These are phyloP conservation scores for Schizophyllum commune DNA, from an alignment of 1,284 basidiomycete genomes.

Conservation along the genomic window DNA sequence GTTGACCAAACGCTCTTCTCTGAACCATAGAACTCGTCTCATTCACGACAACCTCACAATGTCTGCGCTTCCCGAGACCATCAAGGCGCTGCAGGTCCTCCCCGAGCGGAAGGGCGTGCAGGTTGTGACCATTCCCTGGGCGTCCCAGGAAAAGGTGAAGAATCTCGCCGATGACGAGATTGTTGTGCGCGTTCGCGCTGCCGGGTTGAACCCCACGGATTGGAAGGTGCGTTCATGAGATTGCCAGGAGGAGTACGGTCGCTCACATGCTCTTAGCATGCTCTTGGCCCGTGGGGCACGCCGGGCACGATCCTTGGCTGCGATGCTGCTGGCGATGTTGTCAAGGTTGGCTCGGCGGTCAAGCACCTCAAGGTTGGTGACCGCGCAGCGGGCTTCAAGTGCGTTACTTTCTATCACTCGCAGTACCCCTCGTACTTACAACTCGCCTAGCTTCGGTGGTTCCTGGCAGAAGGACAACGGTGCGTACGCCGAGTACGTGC, in stretches of 20 bases:
- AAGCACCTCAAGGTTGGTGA: constrained; percentile 27
- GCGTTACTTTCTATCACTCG: constrained; percentile 22
- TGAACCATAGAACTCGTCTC: background rate
- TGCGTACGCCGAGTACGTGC: constrained; percentile 17
- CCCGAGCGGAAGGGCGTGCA: background rate
- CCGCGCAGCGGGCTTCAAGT: constrained; percentile 36
- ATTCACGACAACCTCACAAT: background rate
- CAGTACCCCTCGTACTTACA: background rate
- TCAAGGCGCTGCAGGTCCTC: background rate
- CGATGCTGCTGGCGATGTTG: constrained; percentile 38
- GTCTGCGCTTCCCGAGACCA: background rate
- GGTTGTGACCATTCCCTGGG: background rate
- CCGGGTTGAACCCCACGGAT: background rate
- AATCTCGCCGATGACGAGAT: background rate
- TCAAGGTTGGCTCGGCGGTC: constrained; percentile 24
- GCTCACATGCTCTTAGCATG: background rate
- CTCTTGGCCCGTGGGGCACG: background rate
- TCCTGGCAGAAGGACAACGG: constrained; percentile 6
- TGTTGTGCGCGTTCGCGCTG: background rate
- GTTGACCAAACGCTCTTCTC: too few relatives aligned
- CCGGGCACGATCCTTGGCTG: constrained; percentile 20
- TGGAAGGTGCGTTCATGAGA: background rate
- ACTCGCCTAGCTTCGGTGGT: constrained; percentile 2
- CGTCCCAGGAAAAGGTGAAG: background rate
- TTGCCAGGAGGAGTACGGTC: background rate